phyloP scores from a whole-genome alignment of 345 rosid genomes.

The Pseudoturritis turrita region DNA sequence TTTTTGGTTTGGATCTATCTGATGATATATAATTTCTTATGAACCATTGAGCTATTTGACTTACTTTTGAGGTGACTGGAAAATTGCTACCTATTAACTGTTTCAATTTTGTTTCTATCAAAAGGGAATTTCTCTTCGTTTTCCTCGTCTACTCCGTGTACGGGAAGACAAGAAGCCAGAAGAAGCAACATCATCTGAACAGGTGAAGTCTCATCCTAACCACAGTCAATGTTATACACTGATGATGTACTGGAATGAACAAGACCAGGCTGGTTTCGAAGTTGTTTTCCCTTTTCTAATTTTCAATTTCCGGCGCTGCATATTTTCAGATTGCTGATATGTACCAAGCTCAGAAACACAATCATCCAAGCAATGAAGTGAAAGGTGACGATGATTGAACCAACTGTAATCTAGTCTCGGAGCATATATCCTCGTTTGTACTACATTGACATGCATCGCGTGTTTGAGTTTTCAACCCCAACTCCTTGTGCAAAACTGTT shows the following conservation, averaged over 20 bases:
- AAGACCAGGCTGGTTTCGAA: not conserved
- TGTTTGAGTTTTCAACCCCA: not conserved
- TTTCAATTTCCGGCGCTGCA: not conserved
- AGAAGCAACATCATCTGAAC: constrained; percentile 76
- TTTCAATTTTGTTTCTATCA: not conserved
- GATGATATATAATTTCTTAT: not conserved
- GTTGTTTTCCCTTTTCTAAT: not conserved
- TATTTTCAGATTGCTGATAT: constrained; percentile 77
- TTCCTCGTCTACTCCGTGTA: constrained; percentile 81
- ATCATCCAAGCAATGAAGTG: constrained; percentile 57
- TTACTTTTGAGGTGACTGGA: not conserved
- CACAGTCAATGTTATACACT: not conserved
- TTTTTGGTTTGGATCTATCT: not conserved
- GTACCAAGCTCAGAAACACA: constrained; percentile 72
- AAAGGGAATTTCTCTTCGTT: constrained; percentile 85
- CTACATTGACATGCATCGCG: not conserved
- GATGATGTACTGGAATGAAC: not conserved
- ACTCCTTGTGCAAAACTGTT: not conserved
- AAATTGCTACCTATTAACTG: not conserved
- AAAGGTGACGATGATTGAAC: constrained; percentile 65
- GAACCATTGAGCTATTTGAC: not conserved
- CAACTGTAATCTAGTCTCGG: not conserved
- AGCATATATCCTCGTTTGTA: not conserved
- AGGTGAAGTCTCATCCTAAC: constrained; percentile 43
- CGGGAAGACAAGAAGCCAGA: constrained; percentile 84